Base-by-base conservation (phyloP, 2,329 filamentous ascomycete genomes). In the Ophiostoma piceae region DNA sequence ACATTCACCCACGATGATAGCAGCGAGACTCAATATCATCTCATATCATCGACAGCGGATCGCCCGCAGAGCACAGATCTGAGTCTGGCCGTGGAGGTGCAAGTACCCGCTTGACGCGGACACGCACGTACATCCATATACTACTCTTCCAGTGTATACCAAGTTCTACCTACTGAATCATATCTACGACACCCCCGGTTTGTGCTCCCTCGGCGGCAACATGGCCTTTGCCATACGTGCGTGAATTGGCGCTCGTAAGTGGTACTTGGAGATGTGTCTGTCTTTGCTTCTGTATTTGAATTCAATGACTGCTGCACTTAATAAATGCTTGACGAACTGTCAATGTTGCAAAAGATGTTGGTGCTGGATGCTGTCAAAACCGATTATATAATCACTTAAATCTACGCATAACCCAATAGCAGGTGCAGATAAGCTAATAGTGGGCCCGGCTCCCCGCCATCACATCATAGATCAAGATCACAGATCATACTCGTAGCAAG, bases 171-270 rank as follows among this genome's bases (percentile, higher is more conserved):
- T 19, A 39, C n/a, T 35, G 19, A 39, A 14, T n/a, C 32, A 39
- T 35, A 65, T 65, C 19, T 26, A 39, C 16, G 62, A 39, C 35
- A 37, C 35, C 62, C 32, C 62, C 35, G 62, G 35, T 39, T 41
- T 65, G 62, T 65, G 35, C 32, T 11, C 62, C 62, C 62, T 65
- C 62, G 62, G 62, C 35, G 62, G 62, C 62, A 39, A 65, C 62
- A 65, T 41, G 22, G 62, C 19, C 35, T 12, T 35, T 39, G 62
- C 35, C 62, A 65, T 65, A 65, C 62, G 62, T 39, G 62, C 62
- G 62, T 41, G 62, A 65, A 22, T 39, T 37, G 6, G 32, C 16
- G 32, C 60, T 65, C 35, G 35, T 19, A 22, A 65, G 62, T 39
- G 4, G 26, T 2, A 37, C 60, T 64, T 8, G 6, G 19, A 47